phyloP scores from a whole-genome alignment of 257 asterid genomes.

The Cynanchum wilfordii region DNA sequence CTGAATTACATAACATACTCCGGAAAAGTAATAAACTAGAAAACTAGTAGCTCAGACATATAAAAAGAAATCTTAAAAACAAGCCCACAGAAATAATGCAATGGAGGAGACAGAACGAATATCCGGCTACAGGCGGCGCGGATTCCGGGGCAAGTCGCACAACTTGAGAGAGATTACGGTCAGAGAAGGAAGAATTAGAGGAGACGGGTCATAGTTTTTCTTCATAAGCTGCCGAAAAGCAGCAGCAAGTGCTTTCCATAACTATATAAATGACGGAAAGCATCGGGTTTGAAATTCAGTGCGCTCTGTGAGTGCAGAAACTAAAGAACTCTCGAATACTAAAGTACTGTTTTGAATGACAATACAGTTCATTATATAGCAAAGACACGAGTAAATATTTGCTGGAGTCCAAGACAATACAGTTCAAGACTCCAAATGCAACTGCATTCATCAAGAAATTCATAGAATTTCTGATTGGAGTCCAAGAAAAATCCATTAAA shows the following conservation, averaged over 20 bases:
- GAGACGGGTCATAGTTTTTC: neutral
- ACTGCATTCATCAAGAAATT: neutral
- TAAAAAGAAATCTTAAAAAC: neutral
- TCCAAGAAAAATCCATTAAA: neutral
- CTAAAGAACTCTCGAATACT: neutral
- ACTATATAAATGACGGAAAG: neutral
- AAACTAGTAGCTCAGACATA: neutral
- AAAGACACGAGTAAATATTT: neutral
- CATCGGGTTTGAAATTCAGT: neutral
- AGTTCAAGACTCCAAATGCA: neutral
- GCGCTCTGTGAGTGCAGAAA: neutral
- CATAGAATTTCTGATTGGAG: neutral
- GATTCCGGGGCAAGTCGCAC: constrained; percentile 34
- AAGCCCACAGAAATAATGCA: constrained; percentile 3
- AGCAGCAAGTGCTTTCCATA: neutral
- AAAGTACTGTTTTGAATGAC: neutral
- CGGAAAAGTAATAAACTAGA: neutral
- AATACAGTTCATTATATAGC: neutral
- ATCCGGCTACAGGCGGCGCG: constrained; percentile 27
- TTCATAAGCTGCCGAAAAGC: neutral
- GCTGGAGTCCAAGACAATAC: no score
- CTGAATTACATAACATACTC: no score
- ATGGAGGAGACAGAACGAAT: constrained; percentile 16
- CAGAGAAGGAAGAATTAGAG: neutral
- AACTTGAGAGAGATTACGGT: constrained; percentile 19